Evolutionary conservation across 768 basidiomycete genomes (phyloP), one percentile per base, ranked within the genome.

Genomic region (Leccinum arenicola): DNA sequence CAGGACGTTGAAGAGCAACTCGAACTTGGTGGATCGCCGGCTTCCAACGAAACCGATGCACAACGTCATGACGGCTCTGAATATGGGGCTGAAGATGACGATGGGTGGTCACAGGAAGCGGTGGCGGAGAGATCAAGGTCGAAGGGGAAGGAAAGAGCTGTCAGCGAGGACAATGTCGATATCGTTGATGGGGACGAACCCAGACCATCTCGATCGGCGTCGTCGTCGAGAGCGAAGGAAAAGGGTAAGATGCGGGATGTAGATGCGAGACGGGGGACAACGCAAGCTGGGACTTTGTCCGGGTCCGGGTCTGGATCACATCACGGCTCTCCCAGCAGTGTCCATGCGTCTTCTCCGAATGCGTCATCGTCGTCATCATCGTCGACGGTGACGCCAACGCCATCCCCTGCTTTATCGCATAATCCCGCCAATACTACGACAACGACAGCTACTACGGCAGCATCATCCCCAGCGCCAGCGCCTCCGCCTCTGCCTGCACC

Each of bases 101-200:
- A 66, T 9, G n/a, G 56, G 27, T 70, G 62, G 64, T 59, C 63
- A 21, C 63, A 58, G 50, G 63, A 66, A 52, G 64, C 57, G 6
- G 62, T 60, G 11, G 52, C 61, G n/a, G 66, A 64, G 49, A 55
- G 55, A n/a, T 61, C 62, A 14, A 64, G 59, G 15, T 61, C 59
- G 6, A 71, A 71, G 45, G 70, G 69, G 8, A 71, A 71, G 36
- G 69, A 55, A 43, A 65, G 70, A 53, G 70, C 62, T 19, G 56
- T 58, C 9, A 54, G 50, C 14, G 68, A 68, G 29, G 65, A 40
- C n/a, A 10, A 40, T 40, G 9, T n/a, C 40, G 9, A 35, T 33
- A 50, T 50, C 12, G 17, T 47, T 50, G 68, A 60, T 17, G 62
- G 63, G 8, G 38, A 55, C 49, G 62, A 57, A 52, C 51, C 61